Percentiles rank a stretch among this genome's conserved stretches.
Evolutionary conservation across 169 alveolate species (phyloP).

Genomic region (Eimeria praecox): DNA sequence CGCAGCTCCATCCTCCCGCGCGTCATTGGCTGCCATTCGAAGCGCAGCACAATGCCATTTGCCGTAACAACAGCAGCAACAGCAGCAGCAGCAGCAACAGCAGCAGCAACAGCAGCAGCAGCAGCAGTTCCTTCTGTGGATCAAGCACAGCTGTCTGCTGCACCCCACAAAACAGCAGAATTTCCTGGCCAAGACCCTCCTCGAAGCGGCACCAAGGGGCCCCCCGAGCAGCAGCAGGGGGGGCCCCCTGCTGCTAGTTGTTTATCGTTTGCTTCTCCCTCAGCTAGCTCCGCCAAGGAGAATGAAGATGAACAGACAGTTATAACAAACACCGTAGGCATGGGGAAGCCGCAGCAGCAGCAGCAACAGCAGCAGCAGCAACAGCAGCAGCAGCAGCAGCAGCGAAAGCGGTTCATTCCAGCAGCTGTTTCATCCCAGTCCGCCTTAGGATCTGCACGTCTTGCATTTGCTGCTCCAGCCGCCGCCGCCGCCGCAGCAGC

Average conservation of each 20-base stretch:
- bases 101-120: conserved; percentile 30
- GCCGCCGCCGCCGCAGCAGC: conserved; percentile 11
- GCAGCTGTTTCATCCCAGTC: neutral
- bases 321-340: neutral
- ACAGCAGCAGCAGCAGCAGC: too few species aligned
- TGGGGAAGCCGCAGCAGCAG: conserved; percentile 22
- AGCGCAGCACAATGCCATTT: neutral
- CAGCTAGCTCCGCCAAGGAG: conserved; percentile 39
- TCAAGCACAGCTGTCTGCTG: neutral
- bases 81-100: neutral
- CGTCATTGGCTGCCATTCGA: neutral
- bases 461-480: conserved; percentile 27
- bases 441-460: neutral
- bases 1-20: neutral
- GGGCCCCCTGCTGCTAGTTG: neutral
- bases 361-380: too few species aligned
- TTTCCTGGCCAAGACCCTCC: neutral
- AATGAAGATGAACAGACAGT: conserved; percentile 17
- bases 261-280: conserved; percentile 19
- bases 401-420: conserved; percentile 35
- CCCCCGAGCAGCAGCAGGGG: neutral
- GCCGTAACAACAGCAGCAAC: neutral
- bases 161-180: neutral
- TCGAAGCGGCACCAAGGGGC: neutral
- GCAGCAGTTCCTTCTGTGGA: neutral